Base-by-base conservation (phyloP, 1,284 basidiomycete species). In the Rhodotorula sp. region DNA sequence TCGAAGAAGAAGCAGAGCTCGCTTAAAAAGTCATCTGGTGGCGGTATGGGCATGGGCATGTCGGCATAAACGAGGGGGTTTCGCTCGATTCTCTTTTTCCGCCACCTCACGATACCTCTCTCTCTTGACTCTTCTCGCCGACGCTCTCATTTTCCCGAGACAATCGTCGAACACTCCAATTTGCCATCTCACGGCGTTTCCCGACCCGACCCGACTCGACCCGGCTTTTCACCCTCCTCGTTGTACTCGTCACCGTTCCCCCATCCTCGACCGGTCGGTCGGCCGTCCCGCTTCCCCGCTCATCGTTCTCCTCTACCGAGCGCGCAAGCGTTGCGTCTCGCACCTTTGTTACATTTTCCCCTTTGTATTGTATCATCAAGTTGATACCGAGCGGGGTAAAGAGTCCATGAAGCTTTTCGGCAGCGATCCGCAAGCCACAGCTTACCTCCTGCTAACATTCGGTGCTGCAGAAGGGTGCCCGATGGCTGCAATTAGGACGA, bases 31-130 rank as follows among this genome's bases (percentile, higher is more conserved):
- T 33, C 59, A 20, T 65, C 67, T 1, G 57, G 56, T 3, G 68
- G 67, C 1, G 66, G 69, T 26, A 75, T 75, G 72, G 42, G 45
- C 24, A 64, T 64, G 62, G 30, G 60, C 60, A 61, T 61, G 60
- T 26, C 26, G n/a, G 26, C 53, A 26, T 54, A 29, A 54, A 12
- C 37, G 48, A 22, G 18, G 48, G 22, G 46, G 46, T 42, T 42
- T 12, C 37, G 14, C 10, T 42, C 37, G 37, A 42, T 12, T 42
- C 10, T 2, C 37, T 42, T 12, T 42, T 42, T 42, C 37, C 37
- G 37, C 37, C 37, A 42, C 8, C 37, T n/a, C n/a, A n/a, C n/a
- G n/a, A n/a, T 46, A 46, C 45, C 45, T 46, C 45, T 46, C 18
- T 24, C 46, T 24, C 18, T 48, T 48, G 45, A 46, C 18, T 18